Conservation (phyloP, 345 rosid genomes). For the Angophora floribunda region DNA sequence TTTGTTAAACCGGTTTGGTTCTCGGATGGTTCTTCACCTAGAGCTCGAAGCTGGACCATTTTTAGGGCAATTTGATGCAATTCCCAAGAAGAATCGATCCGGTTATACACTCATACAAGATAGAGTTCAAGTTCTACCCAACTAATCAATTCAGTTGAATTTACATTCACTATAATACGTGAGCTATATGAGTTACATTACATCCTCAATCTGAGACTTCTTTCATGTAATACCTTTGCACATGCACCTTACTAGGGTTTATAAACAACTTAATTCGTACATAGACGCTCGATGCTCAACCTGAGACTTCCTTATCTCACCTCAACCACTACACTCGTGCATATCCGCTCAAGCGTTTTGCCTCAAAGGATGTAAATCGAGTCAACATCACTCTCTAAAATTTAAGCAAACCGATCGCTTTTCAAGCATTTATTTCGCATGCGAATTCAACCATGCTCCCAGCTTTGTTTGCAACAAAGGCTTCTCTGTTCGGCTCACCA, state of each 20-base stretch:
- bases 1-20: not conserved
- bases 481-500: not conserved
- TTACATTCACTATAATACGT: no score
- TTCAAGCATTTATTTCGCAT: not conserved
- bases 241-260: not conserved
- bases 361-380: not conserved
- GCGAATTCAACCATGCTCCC: not conserved
- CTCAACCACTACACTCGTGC: not conserved
- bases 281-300: not conserved
- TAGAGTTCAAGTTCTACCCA: no score
- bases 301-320: not conserved
- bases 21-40: not conserved
- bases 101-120: no score
- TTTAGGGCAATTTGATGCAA: not conserved
- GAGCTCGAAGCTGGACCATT: not conserved
- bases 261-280: not conserved
- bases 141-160: no score
- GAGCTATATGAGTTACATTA: not conserved
- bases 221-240: not conserved
- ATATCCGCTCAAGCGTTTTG: not conserved
- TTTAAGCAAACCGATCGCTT: not conserved
- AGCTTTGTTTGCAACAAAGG: not conserved
- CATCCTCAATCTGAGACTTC: not conserved
- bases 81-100: rapidly evolving
- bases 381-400: not conserved